phyloP scores from a whole-genome alignment of 2,329 filamentous ascomycete genomes.

The Knufia petricola region DNA sequence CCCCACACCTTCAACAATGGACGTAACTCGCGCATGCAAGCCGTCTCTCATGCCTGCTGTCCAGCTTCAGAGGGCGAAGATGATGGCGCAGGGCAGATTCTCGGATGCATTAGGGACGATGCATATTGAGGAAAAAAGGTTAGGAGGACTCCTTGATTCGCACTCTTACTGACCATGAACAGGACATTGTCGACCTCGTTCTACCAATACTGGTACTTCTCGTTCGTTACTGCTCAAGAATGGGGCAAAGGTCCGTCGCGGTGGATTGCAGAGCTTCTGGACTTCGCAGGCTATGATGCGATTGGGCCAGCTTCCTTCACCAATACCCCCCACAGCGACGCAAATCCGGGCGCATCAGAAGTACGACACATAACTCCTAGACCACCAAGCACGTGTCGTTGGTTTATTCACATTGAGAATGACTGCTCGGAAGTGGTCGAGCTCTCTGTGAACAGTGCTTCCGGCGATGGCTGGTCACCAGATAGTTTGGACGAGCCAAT shows the following conservation, averaged over 20 bases:
- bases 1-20: not conserved
- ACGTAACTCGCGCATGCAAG: not conserved
- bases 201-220: constrained; percentile 15
- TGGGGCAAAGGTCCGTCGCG: constrained; percentile 11
- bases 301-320: not conserved
- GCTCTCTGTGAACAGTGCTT: not conserved
- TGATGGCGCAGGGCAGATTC: constrained; percentile 1
- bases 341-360: not conserved
- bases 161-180: not conserved
- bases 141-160: not conserved
- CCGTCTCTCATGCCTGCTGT: not conserved
- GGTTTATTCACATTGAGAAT: constrained; percentile 13
- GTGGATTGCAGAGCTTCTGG: constrained; percentile 10
- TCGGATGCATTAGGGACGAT: not conserved
- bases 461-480: not conserved
- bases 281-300: not conserved
- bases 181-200: constrained; percentile 11
- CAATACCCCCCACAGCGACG: constrained; percentile 1
- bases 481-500: not conserved
- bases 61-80: not conserved
- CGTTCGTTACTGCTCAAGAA: constrained; percentile 13
- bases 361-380: not conserved
- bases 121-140: not conserved
- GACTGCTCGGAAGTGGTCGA: no score
- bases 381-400: constrained; percentile 9